A percentile compares a stretch with the other conserved stretches of the same genome.
These are phyloP conservation scores for Lignosus rhinocerotis DNA, from an alignment of 1,284 basidiomycete genomes.

Conservation along the genomic window DNA sequence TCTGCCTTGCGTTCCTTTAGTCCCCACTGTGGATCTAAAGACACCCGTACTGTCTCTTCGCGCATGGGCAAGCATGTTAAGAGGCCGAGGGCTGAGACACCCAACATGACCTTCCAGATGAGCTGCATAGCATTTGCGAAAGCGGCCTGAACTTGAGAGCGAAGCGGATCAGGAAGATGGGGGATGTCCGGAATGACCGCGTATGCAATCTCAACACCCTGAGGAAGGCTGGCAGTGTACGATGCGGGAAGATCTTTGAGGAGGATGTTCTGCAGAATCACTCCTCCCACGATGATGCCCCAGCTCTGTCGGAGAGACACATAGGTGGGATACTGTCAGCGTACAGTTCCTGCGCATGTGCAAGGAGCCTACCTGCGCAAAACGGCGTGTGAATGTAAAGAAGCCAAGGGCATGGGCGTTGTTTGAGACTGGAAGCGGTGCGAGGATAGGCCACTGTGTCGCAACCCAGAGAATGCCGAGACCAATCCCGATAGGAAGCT, in stretches of 20 bases:
- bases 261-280: conserved; percentile 22
- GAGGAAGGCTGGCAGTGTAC: conserved; percentile 14
- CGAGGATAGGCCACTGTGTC: conserved; percentile 36
- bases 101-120: conserved; percentile 20
- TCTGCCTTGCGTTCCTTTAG: conserved; percentile 13
- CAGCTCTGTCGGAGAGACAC: conserved; percentile 12
- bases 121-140: conserved; percentile 17
- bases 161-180: conserved; percentile 8
- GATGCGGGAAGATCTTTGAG: conserved; percentile 7
- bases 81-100: conserved; percentile 12
- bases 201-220: conserved; percentile 20
- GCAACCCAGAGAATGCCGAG: conserved; percentile 22
- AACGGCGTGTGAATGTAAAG: conserved; percentile 33
- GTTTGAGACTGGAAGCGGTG: conserved; percentile 33
- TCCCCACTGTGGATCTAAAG: conserved; percentile 15
- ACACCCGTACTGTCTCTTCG: conserved; percentile 12
- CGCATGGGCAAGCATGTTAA: conserved; percentile 14
- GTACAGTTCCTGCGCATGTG: background rate
- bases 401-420: conserved; percentile 36
- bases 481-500: conserved; percentile 15
- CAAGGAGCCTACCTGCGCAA: conserved; percentile 21
- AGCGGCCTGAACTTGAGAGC: conserved; percentile 14
- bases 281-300: conserved; percentile 19
- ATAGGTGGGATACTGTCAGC: background rate
- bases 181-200: conserved; percentile 16